A percentile compares a stretch with the other conserved stretches of the same genome.
phyloP scores from a whole-genome alignment of 2,329 filamentous ascomycete species.

The Dothideomycetes sp. region DNA sequence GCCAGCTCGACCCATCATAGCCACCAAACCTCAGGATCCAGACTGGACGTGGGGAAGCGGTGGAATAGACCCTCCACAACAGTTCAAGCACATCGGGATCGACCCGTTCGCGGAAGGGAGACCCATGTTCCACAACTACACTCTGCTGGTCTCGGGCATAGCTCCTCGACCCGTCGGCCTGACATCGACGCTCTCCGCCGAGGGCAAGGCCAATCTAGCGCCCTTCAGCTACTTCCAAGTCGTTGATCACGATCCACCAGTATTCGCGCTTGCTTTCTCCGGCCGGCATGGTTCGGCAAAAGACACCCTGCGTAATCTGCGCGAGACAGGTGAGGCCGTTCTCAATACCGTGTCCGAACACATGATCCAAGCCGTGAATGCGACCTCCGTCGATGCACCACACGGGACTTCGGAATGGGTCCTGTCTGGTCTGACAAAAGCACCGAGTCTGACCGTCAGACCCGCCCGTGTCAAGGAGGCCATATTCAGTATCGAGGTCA shows the following conservation, averaged over 20 bases:
- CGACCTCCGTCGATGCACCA: conserved; percentile 62
- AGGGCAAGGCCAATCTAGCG: conserved; percentile 21
- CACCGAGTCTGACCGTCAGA: conserved; percentile 52
- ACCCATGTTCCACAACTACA: conserved; percentile 65
- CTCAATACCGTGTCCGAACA: conserved; percentile 18
- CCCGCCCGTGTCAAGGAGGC: conserved; percentile 67
- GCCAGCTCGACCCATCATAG: not conserved
- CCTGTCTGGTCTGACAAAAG: conserved; percentile 61
- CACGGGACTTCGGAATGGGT: conserved; percentile 67
- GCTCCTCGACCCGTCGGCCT: conserved; percentile 17
- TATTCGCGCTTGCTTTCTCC: conserved; percentile 17
- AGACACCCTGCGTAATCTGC: conserved; percentile 20
- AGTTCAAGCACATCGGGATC: conserved; percentile 37
- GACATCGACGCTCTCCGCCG: conserved; percentile 16
- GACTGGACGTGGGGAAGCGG: not conserved
- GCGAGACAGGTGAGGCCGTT: conserved; percentile 21
- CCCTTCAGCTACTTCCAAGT: conserved; percentile 25
- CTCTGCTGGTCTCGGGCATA: conserved; percentile 67
- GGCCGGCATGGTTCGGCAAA: conserved; percentile 14
- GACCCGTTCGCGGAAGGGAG: conserved; percentile 64
- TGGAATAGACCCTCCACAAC: not conserved
- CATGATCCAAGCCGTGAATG: conserved; percentile 41
- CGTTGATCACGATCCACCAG: conserved; percentile 19
- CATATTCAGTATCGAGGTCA: conserved; percentile 68
- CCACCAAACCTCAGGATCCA: not conserved